phyloP scores from a whole-genome alignment of 768 basidiomycete species.

The Russula olivacea region DNA sequence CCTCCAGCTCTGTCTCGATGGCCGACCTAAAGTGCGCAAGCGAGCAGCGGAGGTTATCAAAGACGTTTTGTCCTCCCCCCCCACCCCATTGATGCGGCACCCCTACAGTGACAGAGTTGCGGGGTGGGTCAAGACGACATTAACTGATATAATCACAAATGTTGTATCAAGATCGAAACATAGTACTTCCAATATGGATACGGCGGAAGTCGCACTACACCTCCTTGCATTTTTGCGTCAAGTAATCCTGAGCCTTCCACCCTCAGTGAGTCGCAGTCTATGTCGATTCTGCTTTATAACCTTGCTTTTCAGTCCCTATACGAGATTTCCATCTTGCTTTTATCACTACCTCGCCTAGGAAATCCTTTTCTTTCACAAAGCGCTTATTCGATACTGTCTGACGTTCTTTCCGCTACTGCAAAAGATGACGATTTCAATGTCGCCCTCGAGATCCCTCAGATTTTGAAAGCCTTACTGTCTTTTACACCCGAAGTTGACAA shows the following conservation, averaged over 20 bases:
- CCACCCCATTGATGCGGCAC: slow-evolving; percentile 69
- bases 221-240: slow-evolving; percentile 66
- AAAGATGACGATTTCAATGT: slow-evolving; percentile 47
- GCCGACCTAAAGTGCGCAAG: slow-evolving; percentile 89
- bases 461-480: slow-evolving; percentile 62
- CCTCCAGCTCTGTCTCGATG: slow-evolving; percentile 77
- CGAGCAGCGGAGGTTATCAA: slow-evolving; percentile 81
- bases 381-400: slow-evolving; percentile 79
- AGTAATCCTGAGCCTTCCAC: slow-evolving; percentile 53
- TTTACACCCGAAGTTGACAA: slow-evolving; percentile 64
- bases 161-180: slow-evolving; percentile 56
- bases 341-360: slow-evolving; percentile 78
- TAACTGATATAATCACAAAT: slow-evolving; percentile 59
- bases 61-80: slow-evolving; percentile 70
- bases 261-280: slow-evolving; percentile 49
- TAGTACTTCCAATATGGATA: slow-evolving; percentile 49
- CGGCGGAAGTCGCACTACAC: slow-evolving; percentile 72
- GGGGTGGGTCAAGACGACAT: slow-evolving; percentile 66
- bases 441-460: slow-evolving; percentile 48
- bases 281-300: slow-evolving; percentile 12
- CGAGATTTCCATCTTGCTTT: slow-evolving; percentile 59
- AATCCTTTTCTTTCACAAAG: slow-evolving; percentile 87
- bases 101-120: slow-evolving; percentile 81
- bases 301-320: slow-evolving; percentile 56
- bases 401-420: slow-evolving; percentile 56